Percentiles rank a stretch among this genome's conserved stretches.
Evolutionary conservation across 208 protist genomes (phyloP).

Genomic region (Trypanosomatidae sp.): DNA sequence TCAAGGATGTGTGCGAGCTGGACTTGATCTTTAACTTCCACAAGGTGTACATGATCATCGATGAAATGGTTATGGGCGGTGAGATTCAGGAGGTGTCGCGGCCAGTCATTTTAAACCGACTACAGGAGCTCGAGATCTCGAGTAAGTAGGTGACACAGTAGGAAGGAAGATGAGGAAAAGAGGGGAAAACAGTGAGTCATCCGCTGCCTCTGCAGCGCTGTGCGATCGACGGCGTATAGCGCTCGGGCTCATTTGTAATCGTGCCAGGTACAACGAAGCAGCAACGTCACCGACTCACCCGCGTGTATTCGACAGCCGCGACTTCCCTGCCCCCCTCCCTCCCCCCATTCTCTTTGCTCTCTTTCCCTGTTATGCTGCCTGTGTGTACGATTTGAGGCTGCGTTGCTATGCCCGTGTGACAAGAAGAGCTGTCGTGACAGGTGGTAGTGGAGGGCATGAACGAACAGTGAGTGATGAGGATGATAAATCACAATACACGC

Average conservation of each 20-base stretch:
- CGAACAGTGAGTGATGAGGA: neutral
- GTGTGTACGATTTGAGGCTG: neutral
- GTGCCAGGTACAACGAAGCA: neutral
- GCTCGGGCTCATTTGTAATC: neutral
- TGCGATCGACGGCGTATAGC: neutral
- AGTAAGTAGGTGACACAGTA: constrained; percentile 41
- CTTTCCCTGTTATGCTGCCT: neutral
- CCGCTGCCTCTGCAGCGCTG: too few relatives aligned
- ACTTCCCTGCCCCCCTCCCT: neutral
- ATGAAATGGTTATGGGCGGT: constrained; percentile 98
- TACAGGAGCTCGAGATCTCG: constrained; percentile 93
- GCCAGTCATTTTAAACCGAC: constrained; percentile 87
- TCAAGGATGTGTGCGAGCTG: constrained; percentile 99
- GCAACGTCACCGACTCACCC: neutral
- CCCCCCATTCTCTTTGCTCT: neutral
- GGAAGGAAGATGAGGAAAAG: neutral
- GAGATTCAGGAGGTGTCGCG: constrained; percentile 98
- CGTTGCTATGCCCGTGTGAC: neutral
- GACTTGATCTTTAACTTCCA: constrained; percentile 99
- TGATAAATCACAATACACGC: neutral
- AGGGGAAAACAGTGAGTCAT: neutral
- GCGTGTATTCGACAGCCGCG: neutral
- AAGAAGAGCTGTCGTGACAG: neutral
- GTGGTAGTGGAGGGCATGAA: neutral
- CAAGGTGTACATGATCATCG: constrained; percentile 98